Conservation (phyloP, 1,284 basidiomycete genomes). For the Cystobasidium pallidum region DNA sequence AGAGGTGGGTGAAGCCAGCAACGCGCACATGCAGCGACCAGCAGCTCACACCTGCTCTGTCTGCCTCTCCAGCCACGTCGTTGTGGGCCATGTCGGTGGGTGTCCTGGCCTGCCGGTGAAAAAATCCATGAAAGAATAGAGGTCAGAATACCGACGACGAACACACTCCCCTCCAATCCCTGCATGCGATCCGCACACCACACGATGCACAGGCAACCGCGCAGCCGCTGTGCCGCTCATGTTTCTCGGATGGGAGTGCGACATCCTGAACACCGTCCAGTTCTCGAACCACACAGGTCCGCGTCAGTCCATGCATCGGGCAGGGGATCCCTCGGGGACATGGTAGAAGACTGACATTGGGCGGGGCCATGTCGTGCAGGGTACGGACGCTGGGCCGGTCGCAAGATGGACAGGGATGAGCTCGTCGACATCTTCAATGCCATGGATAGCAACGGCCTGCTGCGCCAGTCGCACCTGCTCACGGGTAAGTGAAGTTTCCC, state of each 20-base stretch:
- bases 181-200: not conserved
- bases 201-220: constrained; percentile 64
- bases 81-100: constrained; percentile 88
- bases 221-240: constrained; percentile 95
- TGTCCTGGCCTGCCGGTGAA: constrained; percentile 18
- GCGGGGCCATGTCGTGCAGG: constrained; percentile 43
- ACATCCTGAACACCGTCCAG: constrained; percentile 92
- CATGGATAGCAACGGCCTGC: constrained; percentile 52
- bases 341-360: no score
- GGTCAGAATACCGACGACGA: not conserved
- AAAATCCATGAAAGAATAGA: not conserved
- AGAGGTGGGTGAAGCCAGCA: constrained; percentile 59
- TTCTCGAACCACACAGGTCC: constrained; percentile 87
- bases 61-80: constrained; percentile 78
- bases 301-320: constrained; percentile 47
- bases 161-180: no score
- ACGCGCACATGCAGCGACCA: not conserved
- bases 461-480: constrained; percentile 53
- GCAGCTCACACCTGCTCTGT: not conserved
- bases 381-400: constrained; percentile 58
- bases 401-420: constrained; percentile 57
- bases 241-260: constrained; percentile 92
- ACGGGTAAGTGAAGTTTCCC: constrained; percentile 36
- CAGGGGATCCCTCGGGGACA: no score
- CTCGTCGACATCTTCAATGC: constrained; percentile 56